These are phyloP conservation scores for Alternaria gansuensis DNA, from an alignment of 2,329 filamentous ascomycete species.

Conservation along the genomic window DNA sequence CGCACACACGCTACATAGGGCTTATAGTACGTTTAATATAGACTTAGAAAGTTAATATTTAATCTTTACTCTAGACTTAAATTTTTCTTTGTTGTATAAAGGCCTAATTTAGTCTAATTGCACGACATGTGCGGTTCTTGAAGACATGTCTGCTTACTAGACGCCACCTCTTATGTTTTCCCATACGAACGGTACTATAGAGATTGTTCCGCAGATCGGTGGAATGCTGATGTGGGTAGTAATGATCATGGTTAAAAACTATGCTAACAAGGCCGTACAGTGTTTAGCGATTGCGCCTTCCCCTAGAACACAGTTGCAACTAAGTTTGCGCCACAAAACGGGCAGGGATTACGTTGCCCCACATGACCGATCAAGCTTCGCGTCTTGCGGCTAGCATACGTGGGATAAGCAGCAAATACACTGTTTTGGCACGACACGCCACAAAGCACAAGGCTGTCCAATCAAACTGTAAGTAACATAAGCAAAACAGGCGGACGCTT, in stretches of 20 bases:
- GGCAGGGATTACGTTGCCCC: too few species aligned
- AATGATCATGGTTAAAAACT: conserved; percentile 20
- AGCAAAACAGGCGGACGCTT: too few species aligned
- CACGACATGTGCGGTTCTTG: conserved; percentile 79
- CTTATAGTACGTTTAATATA: conserved; percentile 68
- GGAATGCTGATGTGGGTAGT: conserved; percentile 82
- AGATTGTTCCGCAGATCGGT: conserved; percentile 76
- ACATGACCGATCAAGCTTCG: too few species aligned
- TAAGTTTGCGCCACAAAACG: too few species aligned
- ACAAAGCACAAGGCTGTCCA: too few species aligned
- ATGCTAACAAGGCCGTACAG: conserved; percentile 46
- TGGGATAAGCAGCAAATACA: too few species aligned
- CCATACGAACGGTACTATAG: conserved; percentile 70
- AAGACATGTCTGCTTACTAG: conserved; percentile 91
- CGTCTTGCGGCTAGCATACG: too few species aligned
- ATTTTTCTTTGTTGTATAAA: conserved; percentile 7
- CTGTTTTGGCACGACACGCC: too few species aligned
- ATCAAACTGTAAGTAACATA: too few species aligned
- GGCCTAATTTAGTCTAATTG: conserved; percentile 68
- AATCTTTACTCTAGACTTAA: conserved; percentile 47
- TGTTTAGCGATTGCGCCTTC: too few species aligned
- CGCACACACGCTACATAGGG: conserved; percentile 68
- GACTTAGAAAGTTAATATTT: neutral
- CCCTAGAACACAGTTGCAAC: too few species aligned
- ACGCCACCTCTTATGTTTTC: conserved; percentile 80